Percentiles rank a stretch among this genome's conserved stretches.
phyloP scores from a whole-genome alignment of 225 moss, liverwort and hornwort genomes.

The Neckera pumila region DNA sequence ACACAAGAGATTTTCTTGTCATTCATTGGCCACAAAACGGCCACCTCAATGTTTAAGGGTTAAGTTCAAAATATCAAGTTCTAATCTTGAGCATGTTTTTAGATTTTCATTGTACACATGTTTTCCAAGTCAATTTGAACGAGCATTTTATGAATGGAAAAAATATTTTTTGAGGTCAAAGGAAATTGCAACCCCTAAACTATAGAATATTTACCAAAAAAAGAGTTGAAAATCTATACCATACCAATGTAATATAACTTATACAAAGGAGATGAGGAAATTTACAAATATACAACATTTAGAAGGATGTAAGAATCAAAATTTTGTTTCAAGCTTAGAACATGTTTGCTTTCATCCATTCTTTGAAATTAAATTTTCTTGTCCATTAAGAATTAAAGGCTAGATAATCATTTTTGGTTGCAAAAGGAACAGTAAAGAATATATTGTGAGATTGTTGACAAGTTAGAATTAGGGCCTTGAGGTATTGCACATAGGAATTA shows the following conservation, averaged over 20 bases:
- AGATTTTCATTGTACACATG: background rate
- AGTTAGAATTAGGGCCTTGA: too few species aligned
- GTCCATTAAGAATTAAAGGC: background rate
- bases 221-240: background rate
- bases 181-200: background rate
- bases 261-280: too few species aligned
- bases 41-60: too few species aligned
- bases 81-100: rapidly evolving
- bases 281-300: background rate
- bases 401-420: background rate
- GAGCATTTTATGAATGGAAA: too few species aligned
- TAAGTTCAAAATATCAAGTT: background rate
- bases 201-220: background rate
- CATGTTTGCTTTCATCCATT: background rate
- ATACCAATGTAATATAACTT: background rate
- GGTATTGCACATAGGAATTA: background rate
- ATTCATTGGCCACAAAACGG: too few species aligned
- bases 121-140: too few species aligned
- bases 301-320: background rate
- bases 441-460: too few species aligned
- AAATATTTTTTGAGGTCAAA: background rate
- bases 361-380: background rate
- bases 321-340: too few species aligned
- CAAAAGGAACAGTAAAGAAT: background rate
- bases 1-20: too few species aligned